Evolutionary conservation across 768 basidiomycete species (phyloP), one percentile per base, ranked within the genome.

Genomic region (Hydnum rufescens): DNA sequence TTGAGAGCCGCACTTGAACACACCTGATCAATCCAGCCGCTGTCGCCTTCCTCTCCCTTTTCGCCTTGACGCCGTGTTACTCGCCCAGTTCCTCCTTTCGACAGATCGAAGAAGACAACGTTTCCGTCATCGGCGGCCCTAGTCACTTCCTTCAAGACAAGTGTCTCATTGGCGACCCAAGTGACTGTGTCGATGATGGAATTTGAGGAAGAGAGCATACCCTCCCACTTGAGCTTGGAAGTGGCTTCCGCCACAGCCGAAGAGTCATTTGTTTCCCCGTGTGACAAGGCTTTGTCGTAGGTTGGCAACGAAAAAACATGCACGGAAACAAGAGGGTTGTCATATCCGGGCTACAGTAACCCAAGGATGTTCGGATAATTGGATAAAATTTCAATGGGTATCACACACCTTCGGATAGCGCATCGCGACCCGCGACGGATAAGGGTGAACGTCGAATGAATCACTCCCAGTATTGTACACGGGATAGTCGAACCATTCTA

Each of bases 11-110:
- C 36, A 39, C 16, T 4, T 22, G 51, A 29, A 69, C 80, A 55
- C 57, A 87, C 89, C 55, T 75, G 68, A 49, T 96, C 86, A 56
- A 96, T 88, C 95, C 95, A 99, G 1, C 95, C 95, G 32, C 77
- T 77, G 60, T 95, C 93, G 0, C 78, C 82, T 60, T 93, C 73
- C 59, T 90, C 92, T 4, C 87, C 93, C 32, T 78, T 62, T 61
- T 76, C 74, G 3, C 90, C 93, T 5, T 93, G 70, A 55, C 70
- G 79, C 53, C 93, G 69, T 4, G 88, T 82, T 13, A 87, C 76
- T 32, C 57, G 58, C 0, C 70, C 70, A 23, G 57, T 58, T 6
- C 51, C 61, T 4, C 58, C 60, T 1, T 55, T 59, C 36, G 57
- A 26, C 53, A 78, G 62, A 57, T 85, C 72, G 59, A 96, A 95